A percentile compares a stretch with the other conserved stretches of the same genome.
Conservation (phyloP, 2,329 filamentous ascomycete species). For the Colletotrichum costaricense region DNA sequence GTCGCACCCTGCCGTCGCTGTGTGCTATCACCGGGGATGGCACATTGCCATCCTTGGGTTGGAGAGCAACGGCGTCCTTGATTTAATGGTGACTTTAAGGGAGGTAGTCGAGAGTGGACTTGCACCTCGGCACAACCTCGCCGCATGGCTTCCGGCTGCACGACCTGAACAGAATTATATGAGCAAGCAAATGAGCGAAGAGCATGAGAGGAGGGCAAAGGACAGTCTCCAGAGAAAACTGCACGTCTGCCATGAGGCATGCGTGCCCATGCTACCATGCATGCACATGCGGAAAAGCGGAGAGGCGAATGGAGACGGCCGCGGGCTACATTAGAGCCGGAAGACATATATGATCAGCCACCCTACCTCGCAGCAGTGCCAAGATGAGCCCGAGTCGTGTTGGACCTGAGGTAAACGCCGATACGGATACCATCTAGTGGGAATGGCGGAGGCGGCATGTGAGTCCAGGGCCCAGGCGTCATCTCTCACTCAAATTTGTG, state of each 20-base stretch:
- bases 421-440: background rate
- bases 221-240: background rate
- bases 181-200: background rate
- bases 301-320: background rate
- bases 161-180: background rate
- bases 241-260: background rate
- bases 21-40: background rate
- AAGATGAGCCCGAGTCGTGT: background rate
- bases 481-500: background rate
- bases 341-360: background rate
- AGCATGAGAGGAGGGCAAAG: background rate
- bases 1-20: background rate
- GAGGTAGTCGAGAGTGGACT: too few relatives aligned
- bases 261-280: background rate
- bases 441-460: background rate
- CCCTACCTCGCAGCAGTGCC: background rate
- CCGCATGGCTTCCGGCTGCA: background rate
- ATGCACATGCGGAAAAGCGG: background rate
- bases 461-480: background rate
- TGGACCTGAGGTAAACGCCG: background rate
- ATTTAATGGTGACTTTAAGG: background rate
- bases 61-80: background rate
- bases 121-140: background rate
- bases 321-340: background rate
- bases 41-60: background rate